Evolutionary conservation across 768 basidiomycete genomes (phyloP), one percentile per base, ranked within the genome.

Genomic region (Russula virescens): DNA sequence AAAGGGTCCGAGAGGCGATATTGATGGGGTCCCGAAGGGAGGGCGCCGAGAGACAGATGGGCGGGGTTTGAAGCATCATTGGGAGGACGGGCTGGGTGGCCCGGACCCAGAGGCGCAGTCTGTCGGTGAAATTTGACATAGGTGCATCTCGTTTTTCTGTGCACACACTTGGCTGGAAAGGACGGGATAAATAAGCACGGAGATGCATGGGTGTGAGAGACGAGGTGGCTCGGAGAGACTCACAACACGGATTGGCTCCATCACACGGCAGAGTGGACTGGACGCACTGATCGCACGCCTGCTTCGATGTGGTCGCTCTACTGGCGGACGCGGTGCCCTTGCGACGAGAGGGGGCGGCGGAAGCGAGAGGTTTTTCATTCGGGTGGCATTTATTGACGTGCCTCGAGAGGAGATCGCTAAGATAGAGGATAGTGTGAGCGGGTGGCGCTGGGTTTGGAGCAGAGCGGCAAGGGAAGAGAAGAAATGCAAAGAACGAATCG

Each of bases 341-440:
- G 62, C 88, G 76, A n/a, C 88, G 76, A 8, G 79, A 70, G 2
- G 78, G 74, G 5, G 74, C 68, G 13, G 74, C 77, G 7, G 76
- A 71, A 5, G 69, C 72, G 0, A 77, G 75, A 5, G 79, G 76
- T 68, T 89, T 89, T 77, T 91, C 89, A 67, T 81, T 81, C 4
- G 89, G 83, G 71, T 94, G 91, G 69, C 91, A 94, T 69, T 94
- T 94, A 74, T 93, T 92, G 65, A 92, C 79, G 68, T 94, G 91
- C 68, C 91, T 77, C 6, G 91, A 91, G 48, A 94, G 83, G 4
- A 94, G 80, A 77, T 94, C 91, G 71, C 90, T 91, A 67, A 43
- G 61, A 66, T 61, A 59, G 21, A 18, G 18, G 25, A 19, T 38
- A 38, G 13, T 38, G 38, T 48, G 47, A 55, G 34, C 5, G n/a